Evolutionary conservation across 2,329 filamentous ascomycete genomes (phyloP).

Genomic region (Hymenoscyphus occultus): DNA sequence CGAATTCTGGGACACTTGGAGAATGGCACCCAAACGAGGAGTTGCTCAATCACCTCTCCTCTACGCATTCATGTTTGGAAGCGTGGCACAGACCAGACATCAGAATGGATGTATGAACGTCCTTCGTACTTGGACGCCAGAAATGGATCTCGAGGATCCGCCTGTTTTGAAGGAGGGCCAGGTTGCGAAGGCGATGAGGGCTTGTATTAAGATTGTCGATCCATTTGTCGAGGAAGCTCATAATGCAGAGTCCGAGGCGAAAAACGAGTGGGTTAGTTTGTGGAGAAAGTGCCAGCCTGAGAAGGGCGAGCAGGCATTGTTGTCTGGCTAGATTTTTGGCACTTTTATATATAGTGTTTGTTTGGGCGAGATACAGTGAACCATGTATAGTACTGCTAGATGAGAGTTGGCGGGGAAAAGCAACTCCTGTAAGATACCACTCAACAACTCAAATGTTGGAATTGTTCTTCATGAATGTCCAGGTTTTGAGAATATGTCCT

Average conservation of each 20-base stretch:
- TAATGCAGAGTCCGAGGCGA: slow-evolving; percentile 11
- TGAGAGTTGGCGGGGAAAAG: not conserved
- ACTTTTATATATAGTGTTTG: not conserved
- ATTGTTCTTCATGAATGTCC: too few relatives aligned
- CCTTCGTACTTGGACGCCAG: slow-evolving; percentile 53
- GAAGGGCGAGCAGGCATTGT: not conserved
- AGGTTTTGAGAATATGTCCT: too few relatives aligned
- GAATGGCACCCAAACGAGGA: slow-evolving; percentile 50
- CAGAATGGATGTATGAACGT: slow-evolving; percentile 45
- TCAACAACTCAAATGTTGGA: not conserved
- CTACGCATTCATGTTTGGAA: slow-evolving; percentile 53
- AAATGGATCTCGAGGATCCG: slow-evolving; percentile 56
- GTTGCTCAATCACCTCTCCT: slow-evolving; percentile 48
- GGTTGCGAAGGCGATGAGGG: slow-evolving; percentile 48
- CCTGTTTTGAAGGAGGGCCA: slow-evolving; percentile 44
- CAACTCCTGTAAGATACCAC: not conserved
- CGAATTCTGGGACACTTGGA: slow-evolving; percentile 60
- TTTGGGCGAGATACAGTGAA: not conserved
- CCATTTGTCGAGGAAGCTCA: slow-evolving; percentile 36
- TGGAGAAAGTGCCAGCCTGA: slow-evolving; percentile 9
- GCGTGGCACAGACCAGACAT: slow-evolving; percentile 46
- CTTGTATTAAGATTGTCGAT: slow-evolving; percentile 55
- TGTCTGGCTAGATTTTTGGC: not conserved
- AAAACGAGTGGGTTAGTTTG: slow-evolving; percentile 9
- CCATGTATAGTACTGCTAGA: not conserved